Evolutionary conservation across 148 eudicot species (phyloP).

Genomic region (Amaranthus hypochondriacus): DNA sequence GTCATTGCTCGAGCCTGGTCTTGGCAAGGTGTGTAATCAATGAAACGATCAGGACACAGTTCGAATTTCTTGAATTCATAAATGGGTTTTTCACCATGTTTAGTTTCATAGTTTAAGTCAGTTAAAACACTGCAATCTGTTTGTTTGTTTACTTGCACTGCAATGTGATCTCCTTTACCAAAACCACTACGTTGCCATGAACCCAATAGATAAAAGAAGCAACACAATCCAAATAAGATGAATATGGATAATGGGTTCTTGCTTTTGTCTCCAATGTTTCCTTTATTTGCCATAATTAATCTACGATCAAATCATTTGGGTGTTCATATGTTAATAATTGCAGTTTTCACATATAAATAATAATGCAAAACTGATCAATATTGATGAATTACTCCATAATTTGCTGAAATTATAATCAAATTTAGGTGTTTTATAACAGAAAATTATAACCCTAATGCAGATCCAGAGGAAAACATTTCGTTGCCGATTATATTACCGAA

Average conservation of each 20-base stretch:
- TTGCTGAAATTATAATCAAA: no score
- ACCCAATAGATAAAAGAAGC: conserved; percentile 43
- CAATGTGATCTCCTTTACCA: conserved; percentile 49
- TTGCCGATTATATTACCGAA: background rate
- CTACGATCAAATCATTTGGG: conserved; percentile 12
- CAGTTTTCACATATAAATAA: background rate
- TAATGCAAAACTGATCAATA: background rate
- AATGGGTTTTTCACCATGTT: conserved; percentile 29
- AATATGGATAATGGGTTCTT: conserved; percentile 32
- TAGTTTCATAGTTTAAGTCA: conserved; percentile 34
- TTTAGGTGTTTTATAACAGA: no score
- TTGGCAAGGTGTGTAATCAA: conserved; percentile 52
- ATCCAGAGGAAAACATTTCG: background rate
- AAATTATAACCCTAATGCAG: background rate
- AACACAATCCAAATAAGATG: conserved; percentile 37
- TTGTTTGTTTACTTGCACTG: conserved; percentile 34
- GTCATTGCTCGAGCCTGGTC: conserved; percentile 53
- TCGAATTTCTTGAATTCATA: conserved; percentile 27
- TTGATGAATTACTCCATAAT: no score
- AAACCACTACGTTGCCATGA: conserved; percentile 54
- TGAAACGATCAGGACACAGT: conserved; percentile 33
- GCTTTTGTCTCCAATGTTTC: conserved; percentile 43
- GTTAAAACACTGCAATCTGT: conserved; percentile 36
- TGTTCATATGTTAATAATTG: background rate
- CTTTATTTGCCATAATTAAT: conserved; percentile 40